Base-by-base conservation (phyloP, 176 grass and related monocot genomes). In the Thinopyrum elongatum region DNA sequence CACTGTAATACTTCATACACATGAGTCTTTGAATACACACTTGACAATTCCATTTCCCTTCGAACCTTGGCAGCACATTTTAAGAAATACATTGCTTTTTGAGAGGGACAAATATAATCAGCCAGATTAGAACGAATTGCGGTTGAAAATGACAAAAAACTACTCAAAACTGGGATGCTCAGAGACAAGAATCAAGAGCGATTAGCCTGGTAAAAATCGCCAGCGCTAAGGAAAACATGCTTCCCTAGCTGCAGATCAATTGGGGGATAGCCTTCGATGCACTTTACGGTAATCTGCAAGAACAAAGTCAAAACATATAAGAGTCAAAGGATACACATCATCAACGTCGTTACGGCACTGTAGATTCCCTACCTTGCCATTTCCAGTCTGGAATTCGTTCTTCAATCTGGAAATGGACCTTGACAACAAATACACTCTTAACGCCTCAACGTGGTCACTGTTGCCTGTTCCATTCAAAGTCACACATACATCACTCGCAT, bases 151-250 rank as follows among this genome's bases (percentile, higher is more conserved):
- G 2, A 74, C 23, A 7, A 4, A 4, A 2, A 87, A 74, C 9
- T 68, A 84, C 44, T 80, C 57, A 90, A 87, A 87, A 80, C 27
- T 76, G 44, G 75, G 68, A 61, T 47, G 46, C 58, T 68, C 58
- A 7, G 25, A 55, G 35, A 80, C 15, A 61, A 81, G 41, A 87
- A 65, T 65, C 62, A 91, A 23, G 89, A 91, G 74, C 80, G 86
- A 5, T 27, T 89, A 80, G 88, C 85, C 80, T 80, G 73, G 34
- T 84, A 92, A 77, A 85, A 91, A 90, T 95, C 96, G 17, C 84
- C 96, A 71, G 81, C 82, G 58, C 90, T 90, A 8, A 98, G 87
- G 78, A 98, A 95, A 58, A 98, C 49, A 86, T 98, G 91, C 38
- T 90, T 92, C 74, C 93, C 93, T 76, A 91, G 46, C 35, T 82